phyloP scores from a whole-genome alignment of 2,329 filamentous ascomycete species.

The Juglanconis oblonga region DNA sequence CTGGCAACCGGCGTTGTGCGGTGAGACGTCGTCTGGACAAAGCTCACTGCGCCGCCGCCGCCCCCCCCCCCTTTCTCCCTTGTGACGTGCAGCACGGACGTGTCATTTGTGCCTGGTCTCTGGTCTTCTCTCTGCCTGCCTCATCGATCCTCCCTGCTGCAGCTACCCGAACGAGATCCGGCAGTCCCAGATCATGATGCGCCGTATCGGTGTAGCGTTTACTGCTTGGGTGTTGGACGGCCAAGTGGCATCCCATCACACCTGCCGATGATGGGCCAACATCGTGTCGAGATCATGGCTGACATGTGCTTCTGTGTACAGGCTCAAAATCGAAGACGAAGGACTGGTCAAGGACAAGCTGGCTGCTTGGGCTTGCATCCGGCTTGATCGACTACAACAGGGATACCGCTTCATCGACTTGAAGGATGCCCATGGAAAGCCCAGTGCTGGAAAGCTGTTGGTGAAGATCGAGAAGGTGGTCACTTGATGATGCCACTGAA shows the following conservation, averaged over 20 bases:
- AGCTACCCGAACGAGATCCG: constrained; percentile 11
- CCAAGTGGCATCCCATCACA: constrained; percentile 13
- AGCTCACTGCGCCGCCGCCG: neutral
- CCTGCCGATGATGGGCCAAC: neutral
- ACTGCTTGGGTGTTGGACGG: constrained; percentile 20
- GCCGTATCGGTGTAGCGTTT: constrained; percentile 8
- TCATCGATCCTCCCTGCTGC: constrained; percentile 1
- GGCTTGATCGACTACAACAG: constrained; percentile 53
- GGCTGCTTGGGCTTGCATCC: constrained; percentile 57
- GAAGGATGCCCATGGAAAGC: constrained; percentile 42
- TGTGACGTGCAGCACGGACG: constrained; percentile 7
- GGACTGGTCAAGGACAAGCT: constrained; percentile 36
- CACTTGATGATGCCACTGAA: constrained; percentile 25
- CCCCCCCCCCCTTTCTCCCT: neutral
- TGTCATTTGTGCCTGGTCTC: constrained; percentile 11
- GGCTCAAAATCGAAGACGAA: constrained; percentile 54
- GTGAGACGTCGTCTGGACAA: constrained; percentile 3
- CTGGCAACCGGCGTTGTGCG: neutral
- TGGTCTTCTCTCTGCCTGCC: constrained; percentile 11
- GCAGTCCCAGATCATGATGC: neutral
- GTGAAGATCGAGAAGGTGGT: constrained; percentile 50
- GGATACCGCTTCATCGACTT: constrained; percentile 56
- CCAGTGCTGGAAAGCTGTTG: constrained; percentile 46
- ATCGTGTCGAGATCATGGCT: neutral
- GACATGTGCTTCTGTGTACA: constrained; percentile 25